Conservation (phyloP, 306 rosid genomes). For the Myrica gale region DNA sequence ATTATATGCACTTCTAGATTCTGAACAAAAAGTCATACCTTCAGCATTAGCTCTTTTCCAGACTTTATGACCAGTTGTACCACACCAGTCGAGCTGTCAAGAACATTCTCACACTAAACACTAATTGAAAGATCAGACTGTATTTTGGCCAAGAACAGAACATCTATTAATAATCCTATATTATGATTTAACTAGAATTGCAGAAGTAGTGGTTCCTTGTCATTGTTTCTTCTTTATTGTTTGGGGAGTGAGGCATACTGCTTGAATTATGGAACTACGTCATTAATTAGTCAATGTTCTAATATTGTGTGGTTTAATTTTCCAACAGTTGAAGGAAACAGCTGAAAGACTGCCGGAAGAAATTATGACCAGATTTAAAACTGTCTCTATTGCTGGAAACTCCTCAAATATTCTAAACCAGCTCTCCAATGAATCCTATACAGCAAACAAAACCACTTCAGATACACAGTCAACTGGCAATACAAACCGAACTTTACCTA, state of each 20-base stretch:
- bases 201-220: not conserved
- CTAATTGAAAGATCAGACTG: too few species aligned
- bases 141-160: too few species aligned
- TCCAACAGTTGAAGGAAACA: slow-evolving; percentile 71
- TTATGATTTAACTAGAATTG: too few species aligned
- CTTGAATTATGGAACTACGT: not conserved
- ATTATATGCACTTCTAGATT: not conserved
- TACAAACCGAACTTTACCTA: slow-evolving; percentile 37
- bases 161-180: too few species aligned
- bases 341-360: slow-evolving; percentile 61
- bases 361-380: slow-evolving; percentile 31
- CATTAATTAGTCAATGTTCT: slow-evolving; percentile 21
- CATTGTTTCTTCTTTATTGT: not conserved
- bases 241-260: not conserved
- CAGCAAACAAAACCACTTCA: slow-evolving; percentile 37
- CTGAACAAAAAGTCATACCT: not conserved
- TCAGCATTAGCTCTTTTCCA: not conserved
- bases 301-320: slow-evolving; percentile 23
- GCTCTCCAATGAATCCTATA: slow-evolving; percentile 41
- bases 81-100: not conserved
- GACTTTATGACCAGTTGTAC: not conserved
- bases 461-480: slow-evolving; percentile 46
- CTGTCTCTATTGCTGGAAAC: slow-evolving; percentile 38
- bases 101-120: not conserved
- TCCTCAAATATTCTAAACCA: slow-evolving; percentile 37